A percentile compares a stretch with the other conserved stretches of the same genome.
phyloP scores from a whole-genome alignment of 2,329 filamentous ascomycete genomes.

The Aspergillus terreus region DNA sequence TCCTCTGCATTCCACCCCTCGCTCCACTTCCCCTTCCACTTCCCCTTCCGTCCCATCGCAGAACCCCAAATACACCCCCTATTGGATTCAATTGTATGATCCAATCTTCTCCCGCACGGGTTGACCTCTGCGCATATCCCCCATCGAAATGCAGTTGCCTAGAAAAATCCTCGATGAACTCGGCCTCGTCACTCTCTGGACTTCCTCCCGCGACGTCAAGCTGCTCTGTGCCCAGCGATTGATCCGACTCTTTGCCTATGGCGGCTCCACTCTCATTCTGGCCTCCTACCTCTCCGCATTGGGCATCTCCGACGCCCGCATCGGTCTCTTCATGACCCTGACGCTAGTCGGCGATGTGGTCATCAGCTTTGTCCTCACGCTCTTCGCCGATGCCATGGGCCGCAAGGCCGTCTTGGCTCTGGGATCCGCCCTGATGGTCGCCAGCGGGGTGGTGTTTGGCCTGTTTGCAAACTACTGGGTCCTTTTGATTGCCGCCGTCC shows the following conservation, averaged over 20 bases:
- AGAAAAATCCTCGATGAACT: conserved; percentile 26
- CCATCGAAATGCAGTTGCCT: background rate
- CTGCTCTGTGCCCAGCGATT: conserved; percentile 40
- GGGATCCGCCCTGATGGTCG: conserved; percentile 55
- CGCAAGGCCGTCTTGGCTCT: conserved; percentile 52
- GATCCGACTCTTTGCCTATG: conserved; percentile 62
- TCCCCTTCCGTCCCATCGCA: too few relatives aligned
- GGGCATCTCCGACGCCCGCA: conserved; percentile 54
- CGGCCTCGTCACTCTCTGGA: conserved; percentile 36
- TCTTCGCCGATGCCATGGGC: conserved; percentile 58
- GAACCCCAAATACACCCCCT: too few relatives aligned
- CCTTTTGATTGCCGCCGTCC: conserved; percentile 54
- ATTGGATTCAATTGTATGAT: too few relatives aligned
- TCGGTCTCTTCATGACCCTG: conserved; percentile 63
- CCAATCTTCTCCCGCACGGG: too few relatives aligned
- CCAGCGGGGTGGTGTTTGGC: conserved; percentile 54
- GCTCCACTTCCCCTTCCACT: too few relatives aligned
- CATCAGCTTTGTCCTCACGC: conserved; percentile 54
- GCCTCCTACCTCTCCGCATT: conserved; percentile 59
- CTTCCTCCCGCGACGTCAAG: conserved; percentile 35
- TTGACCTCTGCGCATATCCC: too few relatives aligned
- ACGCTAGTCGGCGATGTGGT: conserved; percentile 60
- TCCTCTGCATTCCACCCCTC: too few relatives aligned
- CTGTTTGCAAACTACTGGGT: conserved; percentile 58
- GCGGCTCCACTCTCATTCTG: conserved; percentile 57